phyloP scores from a whole-genome alignment of 2,329 filamentous ascomycete genomes.

The Pseudogymnoascus sp. region DNA sequence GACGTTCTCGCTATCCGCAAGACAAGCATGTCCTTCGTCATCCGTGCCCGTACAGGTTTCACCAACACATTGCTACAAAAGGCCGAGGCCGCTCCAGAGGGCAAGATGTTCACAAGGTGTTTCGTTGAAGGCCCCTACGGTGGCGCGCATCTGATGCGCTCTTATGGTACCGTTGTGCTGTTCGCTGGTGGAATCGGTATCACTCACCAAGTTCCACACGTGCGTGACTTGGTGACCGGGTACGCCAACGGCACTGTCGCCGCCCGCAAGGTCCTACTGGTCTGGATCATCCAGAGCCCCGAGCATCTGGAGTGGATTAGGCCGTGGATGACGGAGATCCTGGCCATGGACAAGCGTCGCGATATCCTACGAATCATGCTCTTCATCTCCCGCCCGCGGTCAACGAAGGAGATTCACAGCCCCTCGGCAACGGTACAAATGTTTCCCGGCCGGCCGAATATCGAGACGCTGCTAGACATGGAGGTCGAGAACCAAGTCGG shows the following conservation, averaged over 20 bases:
- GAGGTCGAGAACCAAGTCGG: slow-evolving; percentile 70
- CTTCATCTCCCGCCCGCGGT: slow-evolving; percentile 66
- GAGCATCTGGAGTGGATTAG: slow-evolving; percentile 79
- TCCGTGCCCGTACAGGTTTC: slow-evolving; percentile 66
- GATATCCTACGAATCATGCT: slow-evolving; percentile 70
- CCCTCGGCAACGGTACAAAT: slow-evolving; percentile 72
- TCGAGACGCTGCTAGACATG: slow-evolving; percentile 60
- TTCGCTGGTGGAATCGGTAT: slow-evolving; percentile 77
- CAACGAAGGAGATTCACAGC: slow-evolving; percentile 73
- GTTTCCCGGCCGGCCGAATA: slow-evolving; percentile 72
- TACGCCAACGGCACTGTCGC: slow-evolving; percentile 62
- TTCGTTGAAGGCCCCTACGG: slow-evolving; percentile 72
- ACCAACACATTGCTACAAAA: slow-evolving; percentile 62
- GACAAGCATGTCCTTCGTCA: slow-evolving; percentile 61
- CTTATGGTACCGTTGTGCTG: slow-evolving; percentile 70
- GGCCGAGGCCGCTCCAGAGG: slow-evolving; percentile 52
- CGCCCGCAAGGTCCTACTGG: slow-evolving; percentile 61
- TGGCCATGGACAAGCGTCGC: slow-evolving; percentile 64
- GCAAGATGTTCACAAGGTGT: slow-evolving; percentile 54
- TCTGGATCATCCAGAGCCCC: slow-evolving; percentile 72
- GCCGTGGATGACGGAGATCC: slow-evolving; percentile 74
- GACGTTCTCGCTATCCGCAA: slow-evolving; percentile 53
- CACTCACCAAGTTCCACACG: slow-evolving; percentile 68
- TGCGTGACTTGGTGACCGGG: slow-evolving; percentile 62
- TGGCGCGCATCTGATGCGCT: slow-evolving; percentile 60